Evolutionary conservation across 2,329 filamentous ascomycete genomes (phyloP).

Genomic region (Daldinia eschscholtzii): DNA sequence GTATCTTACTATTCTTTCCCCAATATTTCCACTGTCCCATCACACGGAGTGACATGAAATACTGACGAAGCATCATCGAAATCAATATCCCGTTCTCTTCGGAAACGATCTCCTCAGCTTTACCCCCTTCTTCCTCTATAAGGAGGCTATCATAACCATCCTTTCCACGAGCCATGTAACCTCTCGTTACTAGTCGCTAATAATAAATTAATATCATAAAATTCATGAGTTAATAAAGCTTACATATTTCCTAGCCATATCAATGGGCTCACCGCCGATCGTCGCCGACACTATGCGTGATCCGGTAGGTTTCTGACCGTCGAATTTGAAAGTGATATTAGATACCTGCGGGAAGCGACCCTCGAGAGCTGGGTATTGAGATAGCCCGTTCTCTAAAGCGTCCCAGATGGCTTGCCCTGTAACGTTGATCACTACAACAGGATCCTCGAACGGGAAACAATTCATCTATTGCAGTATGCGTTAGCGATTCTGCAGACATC

Average conservation of each 20-base stretch:
- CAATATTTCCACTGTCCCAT: slow-evolving; percentile 83
- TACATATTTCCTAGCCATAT: slow-evolving; percentile 74
- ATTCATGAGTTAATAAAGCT: no score
- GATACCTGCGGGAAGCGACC: slow-evolving; percentile 89
- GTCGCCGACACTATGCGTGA: slow-evolving; percentile 73
- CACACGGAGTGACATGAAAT: slow-evolving; percentile 88
- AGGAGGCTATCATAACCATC: slow-evolving; percentile 85
- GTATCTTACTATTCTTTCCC: slow-evolving; percentile 62
- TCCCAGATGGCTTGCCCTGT: slow-evolving; percentile 78
- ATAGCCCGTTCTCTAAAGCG: slow-evolving; percentile 88
- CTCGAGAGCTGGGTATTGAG: slow-evolving; percentile 84
- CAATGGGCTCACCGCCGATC: slow-evolving; percentile 72
- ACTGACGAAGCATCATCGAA: slow-evolving; percentile 87
- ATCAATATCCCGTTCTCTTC: slow-evolving; percentile 91
- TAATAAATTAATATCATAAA: no score
- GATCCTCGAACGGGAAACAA: slow-evolving; percentile 94
- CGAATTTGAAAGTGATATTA: slow-evolving; percentile 81
- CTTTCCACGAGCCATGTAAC: slow-evolving; percentile 90
- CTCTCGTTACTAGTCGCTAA: slow-evolving; percentile 75
- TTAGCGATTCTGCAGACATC: background rate
- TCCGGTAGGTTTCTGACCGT: slow-evolving; percentile 70
- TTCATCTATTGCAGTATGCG: slow-evolving; percentile 62
- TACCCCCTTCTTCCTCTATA: slow-evolving; percentile 80
- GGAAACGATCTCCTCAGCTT: slow-evolving; percentile 80
- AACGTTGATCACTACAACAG: slow-evolving; percentile 81